Evolutionary conservation across 2,329 filamentous ascomycete genomes (phyloP), one percentile per base, ranked within the genome.

Genomic region (Aspergillus carbonarius): DNA sequence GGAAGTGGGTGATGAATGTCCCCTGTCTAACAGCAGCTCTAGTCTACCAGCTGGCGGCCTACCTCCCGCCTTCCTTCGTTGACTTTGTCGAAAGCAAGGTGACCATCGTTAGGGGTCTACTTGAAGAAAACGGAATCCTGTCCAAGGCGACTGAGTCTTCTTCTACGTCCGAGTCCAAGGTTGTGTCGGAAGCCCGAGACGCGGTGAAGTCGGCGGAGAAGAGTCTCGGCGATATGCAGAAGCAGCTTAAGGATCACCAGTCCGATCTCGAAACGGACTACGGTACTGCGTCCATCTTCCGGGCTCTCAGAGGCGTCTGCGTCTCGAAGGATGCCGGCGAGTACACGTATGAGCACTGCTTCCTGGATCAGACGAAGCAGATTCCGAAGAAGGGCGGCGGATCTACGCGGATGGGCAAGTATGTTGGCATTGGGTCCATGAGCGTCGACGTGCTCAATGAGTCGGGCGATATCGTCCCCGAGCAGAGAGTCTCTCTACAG

Each of bases 321-420:
- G 81, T 96, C 52, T 84, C 83, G 56, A 86, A 86, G 59, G 92
- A 98, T 64, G 84, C 85, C 0, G 95, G 95, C 66, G 95, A 99
- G 77, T 99, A 99, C 79, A 93, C 89, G 17, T 99, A 99, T 76
- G 93, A 97, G 76, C 85, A 96, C 66, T 97, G 93, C 83, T 98
- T 92, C 87, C 80, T 97, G 67, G 87, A 86, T 39, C 84, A 85
- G 69, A 96, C 93, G 3, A 89, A 83, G 61, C 95, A 99, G 76
- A 96, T 96, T 76, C 87, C 89, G 60, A 96, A 96, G 75, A 97
- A 97, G 78, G 93, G 93, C 23, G 90, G 92, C 56, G 88, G 86
- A 5, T 83, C 88, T 70, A 95, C 91, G 23, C 88, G 84, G 69
- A 96, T 99, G 91, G 93, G 93, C 64, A 91, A 88, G 65, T 98